phyloP scores from a whole-genome alignment of 83 land plant genomes.

The Picea abies region DNA sequence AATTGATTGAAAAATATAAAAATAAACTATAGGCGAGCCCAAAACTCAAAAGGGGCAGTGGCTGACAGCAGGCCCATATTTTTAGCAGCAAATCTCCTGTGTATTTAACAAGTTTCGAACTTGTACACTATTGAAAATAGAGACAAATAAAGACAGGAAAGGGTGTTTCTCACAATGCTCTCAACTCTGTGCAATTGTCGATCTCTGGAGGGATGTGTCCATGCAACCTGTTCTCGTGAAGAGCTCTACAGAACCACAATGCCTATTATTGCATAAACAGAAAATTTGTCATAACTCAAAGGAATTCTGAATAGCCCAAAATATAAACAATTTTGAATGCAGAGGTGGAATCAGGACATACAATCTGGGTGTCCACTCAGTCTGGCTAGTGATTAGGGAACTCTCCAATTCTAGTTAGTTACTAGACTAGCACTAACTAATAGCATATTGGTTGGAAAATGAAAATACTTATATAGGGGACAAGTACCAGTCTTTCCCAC shows the following conservation, averaged over 20 bases:
- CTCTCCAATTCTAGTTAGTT: too few species aligned
- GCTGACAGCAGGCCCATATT: neutral
- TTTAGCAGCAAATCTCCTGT: constrained; percentile 15
- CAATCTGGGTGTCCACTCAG: constrained; percentile 73
- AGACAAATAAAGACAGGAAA: neutral
- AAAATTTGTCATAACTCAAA: neutral
- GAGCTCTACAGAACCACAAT: constrained; percentile 38
- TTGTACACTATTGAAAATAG: neutral
- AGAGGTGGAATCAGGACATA: constrained; percentile 21
- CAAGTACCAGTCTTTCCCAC: too few species aligned
- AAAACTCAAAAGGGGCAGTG: neutral
- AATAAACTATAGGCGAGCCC: neutral
- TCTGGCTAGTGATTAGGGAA: too few species aligned
- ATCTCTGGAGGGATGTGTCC: too few species aligned
- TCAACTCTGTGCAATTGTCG: constrained; percentile 37
- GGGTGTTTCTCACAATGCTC: constrained; percentile 54
- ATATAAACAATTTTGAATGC: neutral
- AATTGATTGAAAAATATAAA: too few species aligned
- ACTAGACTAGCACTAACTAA: too few species aligned
- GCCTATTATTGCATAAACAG: neutral
- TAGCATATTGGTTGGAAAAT: too few species aligned
- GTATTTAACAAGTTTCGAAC: neutral
- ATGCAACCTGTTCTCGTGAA: constrained; percentile 67
- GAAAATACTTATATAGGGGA: too few species aligned
- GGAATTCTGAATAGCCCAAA: neutral